Evolutionary conservation across 148 eudicot genomes (phyloP).

Genomic region (Spergularia bocconei): DNA sequence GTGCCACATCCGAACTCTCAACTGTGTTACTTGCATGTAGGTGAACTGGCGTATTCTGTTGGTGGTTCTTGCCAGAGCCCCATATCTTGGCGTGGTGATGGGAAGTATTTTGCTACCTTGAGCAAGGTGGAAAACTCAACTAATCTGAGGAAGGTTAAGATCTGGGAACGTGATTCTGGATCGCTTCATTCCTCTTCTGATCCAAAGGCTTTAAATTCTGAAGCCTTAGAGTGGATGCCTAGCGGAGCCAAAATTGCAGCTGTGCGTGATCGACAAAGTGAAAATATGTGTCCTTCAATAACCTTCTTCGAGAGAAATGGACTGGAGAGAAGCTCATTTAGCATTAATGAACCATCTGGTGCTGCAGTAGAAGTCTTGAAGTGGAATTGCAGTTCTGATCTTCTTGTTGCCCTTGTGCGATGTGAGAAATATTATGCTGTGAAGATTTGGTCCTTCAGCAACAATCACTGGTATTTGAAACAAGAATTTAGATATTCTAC

Average conservation of each 20-base stretch:
- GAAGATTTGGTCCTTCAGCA: slow-evolving; percentile 86
- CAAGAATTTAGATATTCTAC: slow-evolving; percentile 73
- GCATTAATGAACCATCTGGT: slow-evolving; percentile 51
- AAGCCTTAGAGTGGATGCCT: slow-evolving; percentile 86
- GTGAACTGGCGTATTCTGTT: slow-evolving; percentile 32
- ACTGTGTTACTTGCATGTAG: slow-evolving; percentile 36
- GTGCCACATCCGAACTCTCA: slow-evolving; percentile 6
- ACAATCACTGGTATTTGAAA: slow-evolving; percentile 91
- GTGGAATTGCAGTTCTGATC: slow-evolving; percentile 87
- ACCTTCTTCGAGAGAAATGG: slow-evolving; percentile 89
- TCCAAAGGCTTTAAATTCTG: slow-evolving; percentile 50
- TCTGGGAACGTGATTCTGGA: slow-evolving; percentile 96
- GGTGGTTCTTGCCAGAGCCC: slow-evolving; percentile 37
- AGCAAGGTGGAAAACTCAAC: slow-evolving; percentile 47
- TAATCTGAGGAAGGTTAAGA: slow-evolving; percentile 59
- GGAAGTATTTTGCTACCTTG: slow-evolving; percentile 81
- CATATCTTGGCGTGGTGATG: slow-evolving; percentile 97
- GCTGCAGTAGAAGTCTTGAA: slow-evolving; percentile 54
- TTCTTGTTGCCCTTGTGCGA: slow-evolving; percentile 66
- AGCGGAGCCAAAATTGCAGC: slow-evolving; percentile 88
- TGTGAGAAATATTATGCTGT: slow-evolving; percentile 58
- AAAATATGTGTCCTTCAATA: slow-evolving; percentile 54
- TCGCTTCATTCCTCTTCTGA: slow-evolving; percentile 73
- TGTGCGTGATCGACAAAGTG: slow-evolving; percentile 49
- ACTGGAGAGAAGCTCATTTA: slow-evolving; percentile 84